phyloP scores from a whole-genome alignment of 768 basidiomycete genomes.

The Polyporus arcularius region DNA sequence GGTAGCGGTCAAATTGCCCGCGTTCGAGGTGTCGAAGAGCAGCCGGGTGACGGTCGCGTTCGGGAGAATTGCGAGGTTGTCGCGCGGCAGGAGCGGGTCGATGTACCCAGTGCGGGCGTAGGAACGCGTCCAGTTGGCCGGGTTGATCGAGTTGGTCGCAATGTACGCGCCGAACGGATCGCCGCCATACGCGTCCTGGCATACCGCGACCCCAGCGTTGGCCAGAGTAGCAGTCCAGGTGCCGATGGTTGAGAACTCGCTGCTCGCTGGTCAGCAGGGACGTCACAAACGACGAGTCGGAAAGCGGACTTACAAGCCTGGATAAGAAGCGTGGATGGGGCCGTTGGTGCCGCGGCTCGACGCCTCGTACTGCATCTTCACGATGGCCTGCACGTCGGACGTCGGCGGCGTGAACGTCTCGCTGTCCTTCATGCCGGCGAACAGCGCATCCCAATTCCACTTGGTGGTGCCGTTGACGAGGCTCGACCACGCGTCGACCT shows the following conservation, averaged over 20 bases:
- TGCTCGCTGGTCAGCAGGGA: conserved; percentile 17
- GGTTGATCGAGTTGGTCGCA: conserved; percentile 61
- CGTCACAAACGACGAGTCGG: conserved; percentile 19
- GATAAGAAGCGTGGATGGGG: conserved; percentile 50
- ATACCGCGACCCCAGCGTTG: conserved; percentile 44
- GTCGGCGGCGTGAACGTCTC: conserved; percentile 61
- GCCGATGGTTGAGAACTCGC: conserved; percentile 50
- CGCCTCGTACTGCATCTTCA: conserved; percentile 45
- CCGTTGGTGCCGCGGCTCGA: conserved; percentile 54
- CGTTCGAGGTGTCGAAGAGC: conserved; percentile 37
- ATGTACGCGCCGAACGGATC: conserved; percentile 53
- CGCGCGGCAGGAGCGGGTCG: conserved; percentile 60
- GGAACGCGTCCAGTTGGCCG: conserved; percentile 61
- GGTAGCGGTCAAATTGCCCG: conserved; percentile 40
- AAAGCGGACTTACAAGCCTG: conserved; percentile 48
- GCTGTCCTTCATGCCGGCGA: conserved; percentile 46
- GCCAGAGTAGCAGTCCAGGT: conserved; percentile 57
- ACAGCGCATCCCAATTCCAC: conserved; percentile 52
- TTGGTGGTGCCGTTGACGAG: conserved; percentile 40
- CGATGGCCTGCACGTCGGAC: conserved; percentile 37
- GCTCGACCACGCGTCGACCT: conserved; percentile 48
- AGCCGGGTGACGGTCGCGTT: conserved; percentile 61
- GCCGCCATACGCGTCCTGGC: conserved; percentile 48
- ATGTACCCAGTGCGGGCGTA: conserved; percentile 68
- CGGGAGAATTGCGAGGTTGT: conserved; percentile 64